These are phyloP conservation scores for Fusarium sp. DNA, from an alignment of 2,329 filamentous ascomycete species.

Conservation along the genomic window DNA sequence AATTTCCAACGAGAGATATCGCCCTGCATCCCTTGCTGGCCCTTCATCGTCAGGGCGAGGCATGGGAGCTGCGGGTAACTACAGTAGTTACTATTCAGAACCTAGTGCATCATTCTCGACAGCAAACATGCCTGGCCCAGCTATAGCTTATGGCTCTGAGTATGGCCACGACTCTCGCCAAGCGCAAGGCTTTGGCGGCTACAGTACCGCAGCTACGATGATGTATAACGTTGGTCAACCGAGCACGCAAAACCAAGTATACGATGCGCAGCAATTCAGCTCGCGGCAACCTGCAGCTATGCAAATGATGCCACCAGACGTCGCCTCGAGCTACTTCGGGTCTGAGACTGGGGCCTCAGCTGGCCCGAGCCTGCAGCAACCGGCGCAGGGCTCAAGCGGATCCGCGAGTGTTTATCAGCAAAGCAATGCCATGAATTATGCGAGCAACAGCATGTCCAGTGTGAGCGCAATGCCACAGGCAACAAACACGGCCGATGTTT, in stretches of 20 bases:
- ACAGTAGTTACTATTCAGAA: constrained; percentile 70
- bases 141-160: constrained; percentile 71
- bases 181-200: constrained; percentile 67
- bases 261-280: constrained; percentile 82
- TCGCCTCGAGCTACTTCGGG: constrained; percentile 77
- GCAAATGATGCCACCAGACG: constrained; percentile 70
- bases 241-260: constrained; percentile 71
- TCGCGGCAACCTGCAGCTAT: constrained; percentile 80
- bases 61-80: constrained; percentile 68
- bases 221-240: constrained; percentile 83
- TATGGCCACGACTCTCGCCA: constrained; percentile 73
- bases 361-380: constrained; percentile 64
- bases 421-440: constrained; percentile 67
- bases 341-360: constrained; percentile 59
- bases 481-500: constrained; percentile 56
- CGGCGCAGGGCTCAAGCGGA: constrained; percentile 60
- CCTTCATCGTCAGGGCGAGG: constrained; percentile 61
- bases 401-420: constrained; percentile 74
- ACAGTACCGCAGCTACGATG: constrained; percentile 71
- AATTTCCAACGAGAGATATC: constrained; percentile 57
- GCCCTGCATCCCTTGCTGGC: constrained; percentile 62
- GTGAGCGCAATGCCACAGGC: constrained; percentile 59
- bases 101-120: constrained; percentile 64
- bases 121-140: constrained; percentile 66
- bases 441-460: constrained; percentile 58